A percentile compares a stretch with the other conserved stretches of the same genome.
These are phyloP conservation scores for Penicillium argentinense DNA, from an alignment of 495 filamentous ascomycete species.

Conservation along the genomic window DNA sequence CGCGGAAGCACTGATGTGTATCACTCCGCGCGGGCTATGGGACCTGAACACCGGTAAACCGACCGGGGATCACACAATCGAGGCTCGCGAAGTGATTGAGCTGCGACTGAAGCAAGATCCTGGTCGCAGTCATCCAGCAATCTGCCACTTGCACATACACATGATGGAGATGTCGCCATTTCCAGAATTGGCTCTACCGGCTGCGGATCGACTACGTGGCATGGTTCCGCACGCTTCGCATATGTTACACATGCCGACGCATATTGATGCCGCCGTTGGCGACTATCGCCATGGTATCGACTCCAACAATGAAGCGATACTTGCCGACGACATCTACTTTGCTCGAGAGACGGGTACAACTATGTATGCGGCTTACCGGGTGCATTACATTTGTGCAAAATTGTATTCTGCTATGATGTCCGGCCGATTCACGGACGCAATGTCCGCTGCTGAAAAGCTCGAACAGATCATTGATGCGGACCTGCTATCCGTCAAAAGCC, in stretches of 20 bases:
- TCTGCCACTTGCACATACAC: constrained; percentile 71
- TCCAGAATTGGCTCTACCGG: constrained; percentile 56
- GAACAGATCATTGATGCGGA: constrained; percentile 55
- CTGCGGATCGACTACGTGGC: constrained; percentile 58
- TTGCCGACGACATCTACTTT: constrained; percentile 61
- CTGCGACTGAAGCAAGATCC: constrained; percentile 41
- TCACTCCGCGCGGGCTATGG: constrained; percentile 68
- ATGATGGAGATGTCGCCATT: constrained; percentile 69
- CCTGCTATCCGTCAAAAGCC: constrained; percentile 56
- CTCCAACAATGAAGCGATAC: constrained; percentile 61
- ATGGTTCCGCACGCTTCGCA: constrained; percentile 67
- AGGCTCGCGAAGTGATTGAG: constrained; percentile 58
- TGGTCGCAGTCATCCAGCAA: constrained; percentile 53
- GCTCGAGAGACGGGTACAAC: constrained; percentile 47
- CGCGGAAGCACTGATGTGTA: constrained; percentile 66
- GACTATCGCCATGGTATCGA: constrained; percentile 61
- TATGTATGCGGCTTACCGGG: constrained; percentile 67
- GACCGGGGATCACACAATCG: constrained; percentile 53
- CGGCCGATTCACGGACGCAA: constrained; percentile 52
- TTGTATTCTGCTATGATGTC: constrained; percentile 73
- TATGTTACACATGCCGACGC: constrained; percentile 71
- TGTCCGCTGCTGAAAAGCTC: constrained; percentile 54
- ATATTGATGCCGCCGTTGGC: constrained; percentile 65
- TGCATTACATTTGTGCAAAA: constrained; percentile 64
- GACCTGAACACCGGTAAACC: constrained; percentile 59